Evolutionary conservation across 495 filamentous ascomycete genomes (phyloP).

Genomic region (Penicillium herquei): DNA sequence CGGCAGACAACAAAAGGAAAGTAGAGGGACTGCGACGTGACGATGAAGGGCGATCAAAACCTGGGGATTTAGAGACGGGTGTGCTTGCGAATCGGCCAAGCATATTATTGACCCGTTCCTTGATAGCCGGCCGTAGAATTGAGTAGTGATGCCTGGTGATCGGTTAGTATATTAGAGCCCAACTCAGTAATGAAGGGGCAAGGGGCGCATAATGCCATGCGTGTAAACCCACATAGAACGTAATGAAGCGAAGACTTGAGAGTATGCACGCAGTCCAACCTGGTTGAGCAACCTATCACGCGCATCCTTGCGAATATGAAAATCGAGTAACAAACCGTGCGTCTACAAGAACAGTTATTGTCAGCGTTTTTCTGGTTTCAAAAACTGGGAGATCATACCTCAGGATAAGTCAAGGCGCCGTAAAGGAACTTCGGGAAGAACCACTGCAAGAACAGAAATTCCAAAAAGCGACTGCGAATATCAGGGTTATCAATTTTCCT

Average conservation of each 20-base stretch:
- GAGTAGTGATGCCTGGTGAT: constrained; percentile 37
- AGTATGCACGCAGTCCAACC: constrained; percentile 74
- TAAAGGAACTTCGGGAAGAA: constrained; percentile 85
- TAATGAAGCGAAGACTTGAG: constrained; percentile 57
- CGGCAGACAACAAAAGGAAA: constrained; percentile 41
- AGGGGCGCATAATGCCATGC: not conserved
- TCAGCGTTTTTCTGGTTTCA: constrained; percentile 5
- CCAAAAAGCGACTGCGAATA: constrained; percentile 65
- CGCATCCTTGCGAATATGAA: constrained; percentile 87
- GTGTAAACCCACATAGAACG: constrained; percentile 44
- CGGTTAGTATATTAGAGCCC: not conserved
- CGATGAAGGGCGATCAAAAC: not conserved
- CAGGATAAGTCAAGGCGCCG: constrained; percentile 82
- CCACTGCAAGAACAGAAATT: constrained; percentile 85
- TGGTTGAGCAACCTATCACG: constrained; percentile 84
- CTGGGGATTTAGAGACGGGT: constrained; percentile 1
- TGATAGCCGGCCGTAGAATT: constrained; percentile 55
- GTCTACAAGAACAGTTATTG: constrained; percentile 44
- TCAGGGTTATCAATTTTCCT: constrained; percentile 69
- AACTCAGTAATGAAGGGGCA: not conserved
- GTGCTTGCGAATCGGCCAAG: constrained; percentile 56
- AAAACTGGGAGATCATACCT: constrained; percentile 51
- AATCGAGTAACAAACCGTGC: constrained; percentile 83
- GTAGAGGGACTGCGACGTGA: constrained; percentile 24
- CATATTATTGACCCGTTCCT: constrained; percentile 74